Percentiles rank a stretch among this genome's conserved stretches.
phyloP scores from a whole-genome alignment of 2,329 filamentous ascomycete species.

The Zalaria obscura region DNA sequence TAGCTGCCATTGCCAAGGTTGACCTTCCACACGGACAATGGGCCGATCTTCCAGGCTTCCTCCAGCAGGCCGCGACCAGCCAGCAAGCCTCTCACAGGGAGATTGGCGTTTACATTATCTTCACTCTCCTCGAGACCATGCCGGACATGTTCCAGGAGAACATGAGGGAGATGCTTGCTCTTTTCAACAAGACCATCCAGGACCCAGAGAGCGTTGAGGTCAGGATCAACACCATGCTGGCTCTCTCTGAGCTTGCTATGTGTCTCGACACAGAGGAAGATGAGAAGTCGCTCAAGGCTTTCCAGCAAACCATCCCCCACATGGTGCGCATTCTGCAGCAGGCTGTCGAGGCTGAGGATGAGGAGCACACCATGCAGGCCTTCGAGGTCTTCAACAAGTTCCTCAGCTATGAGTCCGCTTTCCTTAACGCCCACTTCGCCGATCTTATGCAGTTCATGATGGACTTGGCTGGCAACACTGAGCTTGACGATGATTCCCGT shows the following conservation, averaged over 20 bases:
- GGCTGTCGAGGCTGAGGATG: slow-evolving; percentile 60
- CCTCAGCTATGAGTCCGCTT: slow-evolving; percentile 72
- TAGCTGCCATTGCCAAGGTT: slow-evolving; percentile 71
- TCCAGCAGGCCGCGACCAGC: slow-evolving; percentile 67
- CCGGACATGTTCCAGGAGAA: slow-evolving; percentile 75
- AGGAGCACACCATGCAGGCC: slow-evolving; percentile 75
- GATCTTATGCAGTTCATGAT: slow-evolving; percentile 92
- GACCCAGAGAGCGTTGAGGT: slow-evolving; percentile 87
- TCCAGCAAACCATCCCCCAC: slow-evolving; percentile 68
- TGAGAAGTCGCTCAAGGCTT: slow-evolving; percentile 52
- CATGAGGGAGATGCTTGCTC: slow-evolving; percentile 60
- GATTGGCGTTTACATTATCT: slow-evolving; percentile 86
- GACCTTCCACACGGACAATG: slow-evolving; percentile 82
- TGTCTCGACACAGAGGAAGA: slow-evolving; percentile 82
- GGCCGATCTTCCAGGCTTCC: slow-evolving; percentile 63
- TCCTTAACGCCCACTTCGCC: slow-evolving; percentile 74
- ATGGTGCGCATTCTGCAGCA: slow-evolving; percentile 87
- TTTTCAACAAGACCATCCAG: slow-evolving; percentile 78
- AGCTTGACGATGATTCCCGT: slow-evolving; percentile 70
- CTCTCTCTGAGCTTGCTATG: slow-evolving; percentile 75
- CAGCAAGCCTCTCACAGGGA: slow-evolving; percentile 66
- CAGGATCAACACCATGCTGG: slow-evolving; percentile 85
- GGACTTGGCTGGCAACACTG: slow-evolving; percentile 61
- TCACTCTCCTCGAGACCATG: slow-evolving; percentile 77
- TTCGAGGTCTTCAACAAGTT: slow-evolving; percentile 97